A percentile compares a stretch with the other conserved stretches of the same genome.
phyloP scores from a whole-genome alignment of 768 basidiomycete genomes.

The Clavulina sp. region DNA sequence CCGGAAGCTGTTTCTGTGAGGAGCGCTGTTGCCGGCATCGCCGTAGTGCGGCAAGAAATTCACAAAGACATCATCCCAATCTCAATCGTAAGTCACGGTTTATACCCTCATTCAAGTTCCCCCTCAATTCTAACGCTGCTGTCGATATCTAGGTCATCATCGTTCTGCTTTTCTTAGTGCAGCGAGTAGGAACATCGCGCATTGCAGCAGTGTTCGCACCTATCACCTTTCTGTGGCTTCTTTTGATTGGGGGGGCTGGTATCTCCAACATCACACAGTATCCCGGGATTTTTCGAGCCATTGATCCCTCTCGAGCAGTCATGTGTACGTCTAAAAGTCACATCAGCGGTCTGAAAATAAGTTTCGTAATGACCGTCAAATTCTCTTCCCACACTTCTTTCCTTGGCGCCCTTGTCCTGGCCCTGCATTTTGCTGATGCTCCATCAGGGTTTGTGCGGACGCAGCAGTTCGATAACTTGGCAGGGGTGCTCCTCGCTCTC shows the following conservation, averaged over 20 bases:
- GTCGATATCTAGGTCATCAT: constrained; percentile 29
- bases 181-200: constrained; percentile 39
- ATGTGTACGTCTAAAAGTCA: constrained; percentile 42
- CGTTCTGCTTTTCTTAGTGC: constrained; percentile 38
- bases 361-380: too few species aligned
- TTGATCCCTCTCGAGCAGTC: constrained; percentile 48
- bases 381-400: too few species aligned
- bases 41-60: constrained; percentile 36
- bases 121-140: not conserved
- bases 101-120: not conserved
- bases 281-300: constrained; percentile 46
- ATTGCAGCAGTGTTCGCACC: constrained; percentile 39
- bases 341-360: too few species aligned
- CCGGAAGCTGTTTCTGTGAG: constrained; percentile 43
- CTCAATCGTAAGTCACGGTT: constrained; percentile 37
- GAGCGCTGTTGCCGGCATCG: constrained; percentile 51
- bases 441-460: constrained; percentile 45
- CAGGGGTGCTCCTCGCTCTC: constrained; percentile 46
- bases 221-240: constrained; percentile 40
- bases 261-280: constrained; percentile 36
- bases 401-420: too few species aligned
- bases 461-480: constrained; percentile 37
- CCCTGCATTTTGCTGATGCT: too few species aligned
- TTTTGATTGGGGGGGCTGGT: constrained; percentile 33
- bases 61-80: constrained; percentile 32